These are phyloP conservation scores for Botrytis fragariae DNA, from an alignment of 2,329 filamentous ascomycete genomes.

Conservation along the genomic window DNA sequence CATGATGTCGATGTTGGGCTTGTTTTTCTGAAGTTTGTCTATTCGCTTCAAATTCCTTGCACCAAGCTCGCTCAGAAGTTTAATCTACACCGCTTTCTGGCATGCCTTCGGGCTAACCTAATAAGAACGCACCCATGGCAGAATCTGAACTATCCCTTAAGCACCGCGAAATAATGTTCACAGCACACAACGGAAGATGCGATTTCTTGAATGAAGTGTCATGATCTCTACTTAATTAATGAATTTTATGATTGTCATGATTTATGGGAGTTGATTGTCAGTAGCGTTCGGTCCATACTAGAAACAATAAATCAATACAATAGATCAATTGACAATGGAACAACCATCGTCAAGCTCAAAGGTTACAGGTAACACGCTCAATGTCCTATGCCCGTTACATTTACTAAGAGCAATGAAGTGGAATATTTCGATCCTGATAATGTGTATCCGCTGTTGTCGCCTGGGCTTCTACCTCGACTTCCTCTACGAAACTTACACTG, in stretches of 20 bases:
- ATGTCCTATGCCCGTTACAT: background rate
- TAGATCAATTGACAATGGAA: slow-evolving; percentile 51
- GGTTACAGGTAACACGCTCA: slow-evolving; percentile 60
- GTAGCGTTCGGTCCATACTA: background rate
- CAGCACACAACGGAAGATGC: slow-evolving; percentile 4
- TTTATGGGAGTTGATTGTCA: background rate
- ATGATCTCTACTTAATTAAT: slow-evolving; percentile 1
- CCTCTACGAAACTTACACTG: slow-evolving; percentile 92
- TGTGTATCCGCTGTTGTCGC: slow-evolving; percentile 77
- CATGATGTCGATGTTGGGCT: background rate
- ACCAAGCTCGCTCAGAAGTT: background rate
- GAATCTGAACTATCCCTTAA: slow-evolving; percentile 3
- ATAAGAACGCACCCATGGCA: background rate
- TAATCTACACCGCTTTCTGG: background rate
- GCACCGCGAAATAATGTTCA: background rate
- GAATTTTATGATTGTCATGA: slow-evolving; percentile 16
- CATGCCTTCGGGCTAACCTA: background rate
- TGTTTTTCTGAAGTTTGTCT: background rate
- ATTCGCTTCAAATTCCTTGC: background rate
- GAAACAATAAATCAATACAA: background rate
- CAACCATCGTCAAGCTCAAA: slow-evolving; percentile 70
- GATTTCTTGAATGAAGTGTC: slow-evolving; percentile 1
- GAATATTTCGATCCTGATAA: slow-evolving; percentile 94
- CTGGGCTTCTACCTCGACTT: slow-evolving; percentile 73
- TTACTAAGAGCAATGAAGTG: slow-evolving; percentile 52